Evolutionary conservation across 306 rosid species (phyloP).

Genomic region (Arachis stenosperma): DNA sequence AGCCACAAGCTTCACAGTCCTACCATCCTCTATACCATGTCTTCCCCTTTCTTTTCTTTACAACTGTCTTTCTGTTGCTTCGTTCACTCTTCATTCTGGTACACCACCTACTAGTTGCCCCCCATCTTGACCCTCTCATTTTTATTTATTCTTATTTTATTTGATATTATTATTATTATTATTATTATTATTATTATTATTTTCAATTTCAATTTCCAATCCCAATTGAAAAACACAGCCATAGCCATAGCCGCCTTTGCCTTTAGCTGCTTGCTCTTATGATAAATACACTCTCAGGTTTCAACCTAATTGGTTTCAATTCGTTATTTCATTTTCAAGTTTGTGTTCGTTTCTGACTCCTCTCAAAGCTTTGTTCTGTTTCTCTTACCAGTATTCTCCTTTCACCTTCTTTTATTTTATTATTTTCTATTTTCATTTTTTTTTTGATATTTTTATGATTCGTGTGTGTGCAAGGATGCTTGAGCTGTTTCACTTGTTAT

Average conservation of each 20-base stretch:
- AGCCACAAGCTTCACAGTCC: constrained; percentile 52
- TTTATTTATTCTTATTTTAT: background rate
- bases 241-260: constrained; percentile 46
- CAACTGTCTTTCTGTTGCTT: background rate
- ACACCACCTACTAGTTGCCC: constrained; percentile 16
- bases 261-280: background rate
- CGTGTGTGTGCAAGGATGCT: background rate
- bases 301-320: constrained; percentile 4
- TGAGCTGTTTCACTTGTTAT: background rate
- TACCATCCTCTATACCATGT: background rate
- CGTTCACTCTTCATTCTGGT: background rate
- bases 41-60: background rate
- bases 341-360: background rate
- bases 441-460: constrained; percentile 6
- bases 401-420: background rate
- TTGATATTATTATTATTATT: too few species aligned
- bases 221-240: constrained; percentile 17
- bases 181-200: too few species aligned
- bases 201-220: background rate
- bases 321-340: background rate
- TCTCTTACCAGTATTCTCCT: constrained; percentile 28
- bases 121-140: background rate
- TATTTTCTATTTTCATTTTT: background rate
- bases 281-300: background rate
- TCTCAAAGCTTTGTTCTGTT: constrained; percentile 35